Evolutionary conservation across 2,329 filamentous ascomycete species (phyloP), one percentile per base, ranked within the genome.

Genomic region (Aspergillus pseudonomiae): DNA sequence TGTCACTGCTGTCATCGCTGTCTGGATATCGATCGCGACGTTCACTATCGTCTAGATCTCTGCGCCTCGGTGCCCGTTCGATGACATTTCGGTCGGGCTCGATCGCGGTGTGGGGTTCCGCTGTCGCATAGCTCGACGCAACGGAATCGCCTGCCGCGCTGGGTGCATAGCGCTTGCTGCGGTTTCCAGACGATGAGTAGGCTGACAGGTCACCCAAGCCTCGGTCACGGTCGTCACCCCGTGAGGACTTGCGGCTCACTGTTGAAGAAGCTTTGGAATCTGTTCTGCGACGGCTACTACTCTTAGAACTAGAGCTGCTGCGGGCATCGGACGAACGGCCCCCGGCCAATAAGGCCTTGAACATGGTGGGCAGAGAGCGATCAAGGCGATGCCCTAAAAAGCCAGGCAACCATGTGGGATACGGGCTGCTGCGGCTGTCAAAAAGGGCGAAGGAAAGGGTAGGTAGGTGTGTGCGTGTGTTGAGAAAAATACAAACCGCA

Each of bases 141-240:
- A 74, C 67, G 6, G 74, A 76, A 26, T 76, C 75, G 53, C 66
- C 71, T 16, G 73, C 70, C 24, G 64, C 63, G 60, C 74, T 76
- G 21, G 69, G 55, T 12, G 72, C 66, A 59, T 71, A 69, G 52
- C 73, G 73, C 66, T 59, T 70, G 65, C 66, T 73, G 55, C 70
- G 69, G 53, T 66, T 68, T 50, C 65, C 59, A 16, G 72, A 69
- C 11, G 71, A 67, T 50, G 71, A 59, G 60, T 75, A 74, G 60
- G 68, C 61, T 24, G 71, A 68, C 66, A 76, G 63, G 66, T 78
- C 76, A 59, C 73, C 75, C 67, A 78, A 69, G 62, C 75, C 78
- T 60, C 77, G 76, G 62, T 78, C 79, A 77, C 79, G 79, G 75
- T 81, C 79, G 77, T 82, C 80, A 79, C 77, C 77, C 75, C 79